Evolutionary conservation across 768 basidiomycete species (phyloP).

Genomic region (Cystofilobasidium capitatum): DNA sequence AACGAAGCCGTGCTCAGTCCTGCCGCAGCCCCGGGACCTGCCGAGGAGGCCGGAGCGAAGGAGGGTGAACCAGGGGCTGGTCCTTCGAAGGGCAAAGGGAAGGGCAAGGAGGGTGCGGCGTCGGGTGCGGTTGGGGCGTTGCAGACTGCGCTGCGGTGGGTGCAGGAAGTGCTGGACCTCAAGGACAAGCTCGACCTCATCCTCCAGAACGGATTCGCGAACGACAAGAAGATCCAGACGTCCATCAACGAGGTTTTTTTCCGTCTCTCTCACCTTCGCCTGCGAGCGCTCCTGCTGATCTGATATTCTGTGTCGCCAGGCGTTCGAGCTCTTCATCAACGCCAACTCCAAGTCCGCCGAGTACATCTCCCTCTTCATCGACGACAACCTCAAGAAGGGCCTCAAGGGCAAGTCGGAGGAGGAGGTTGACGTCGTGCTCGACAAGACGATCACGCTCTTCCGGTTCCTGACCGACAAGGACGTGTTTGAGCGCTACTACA

Average conservation of each 20-base stretch:
- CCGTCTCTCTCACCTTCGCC: background rate
- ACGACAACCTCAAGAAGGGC: slow-evolving; percentile 89
- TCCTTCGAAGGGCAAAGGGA: slow-evolving; percentile 40
- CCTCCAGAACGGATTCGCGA: slow-evolving; percentile 60
- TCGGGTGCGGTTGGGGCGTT: slow-evolving; percentile 41
- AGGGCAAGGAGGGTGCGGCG: slow-evolving; percentile 46
- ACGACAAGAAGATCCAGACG: slow-evolving; percentile 67
- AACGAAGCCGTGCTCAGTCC: slow-evolving; percentile 46
- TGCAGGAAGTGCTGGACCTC: slow-evolving; percentile 75
- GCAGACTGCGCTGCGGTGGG: slow-evolving; percentile 73
- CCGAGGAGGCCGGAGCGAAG: slow-evolving; percentile 40
- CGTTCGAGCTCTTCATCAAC: slow-evolving; percentile 87
- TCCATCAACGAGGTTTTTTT: slow-evolving; percentile 65
- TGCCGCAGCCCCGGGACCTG: slow-evolving; percentile 17
- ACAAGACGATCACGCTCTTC: slow-evolving; percentile 94
- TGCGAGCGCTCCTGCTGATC: background rate
- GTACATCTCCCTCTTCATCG: slow-evolving; percentile 91
- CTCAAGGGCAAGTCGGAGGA: slow-evolving; percentile 90
- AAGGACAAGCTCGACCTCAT: slow-evolving; percentile 83
- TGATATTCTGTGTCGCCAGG: slow-evolving; percentile 46
- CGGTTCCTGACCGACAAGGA: slow-evolving; percentile 91
- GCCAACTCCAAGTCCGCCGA: slow-evolving; percentile 77
- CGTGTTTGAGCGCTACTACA: slow-evolving; percentile 96
- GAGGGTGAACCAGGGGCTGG: slow-evolving; percentile 40
- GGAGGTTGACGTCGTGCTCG: slow-evolving; percentile 79